Evolutionary conservation across 768 basidiomycete genomes (phyloP).

Genomic region (Asterophora lycoperdoides): DNA sequence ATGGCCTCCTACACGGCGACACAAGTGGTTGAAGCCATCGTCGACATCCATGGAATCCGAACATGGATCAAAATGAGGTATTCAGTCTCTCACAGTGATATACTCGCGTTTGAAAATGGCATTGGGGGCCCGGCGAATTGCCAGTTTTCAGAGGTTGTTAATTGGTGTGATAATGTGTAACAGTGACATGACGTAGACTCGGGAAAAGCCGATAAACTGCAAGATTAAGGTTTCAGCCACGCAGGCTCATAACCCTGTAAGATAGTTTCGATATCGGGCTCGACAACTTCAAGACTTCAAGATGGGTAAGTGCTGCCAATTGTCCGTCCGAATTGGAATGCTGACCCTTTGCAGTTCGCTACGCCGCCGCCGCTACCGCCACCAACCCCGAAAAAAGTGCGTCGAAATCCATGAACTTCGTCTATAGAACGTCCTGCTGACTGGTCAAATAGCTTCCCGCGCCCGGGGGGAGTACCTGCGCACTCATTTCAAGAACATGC

Average conservation of each 20-base stretch:
- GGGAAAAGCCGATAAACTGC: slow-evolving; percentile 29
- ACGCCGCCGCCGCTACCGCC: slow-evolving; percentile 83
- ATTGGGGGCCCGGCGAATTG: too few relatives aligned
- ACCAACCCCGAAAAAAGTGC: slow-evolving; percentile 94
- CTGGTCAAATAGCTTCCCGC: slow-evolving; percentile 62
- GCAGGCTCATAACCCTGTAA: slow-evolving; percentile 13
- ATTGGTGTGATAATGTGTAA: slow-evolving; percentile 1
- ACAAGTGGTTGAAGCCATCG: too few relatives aligned
- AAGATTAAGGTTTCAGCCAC: slow-evolving; percentile 48
- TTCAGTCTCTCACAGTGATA: too few relatives aligned
- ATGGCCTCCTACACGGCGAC: too few relatives aligned
- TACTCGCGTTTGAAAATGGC: too few relatives aligned
- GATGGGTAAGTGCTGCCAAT: slow-evolving; percentile 53
- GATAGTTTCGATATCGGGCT: slow-evolving; percentile 30
- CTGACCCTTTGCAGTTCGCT: slow-evolving; percentile 64
- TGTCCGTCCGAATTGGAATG: slow-evolving; percentile 12
- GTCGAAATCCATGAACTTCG: slow-evolving; percentile 25
- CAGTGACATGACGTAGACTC: not conserved
- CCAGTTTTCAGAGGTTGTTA: too few relatives aligned
- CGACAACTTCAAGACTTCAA: slow-evolving; percentile 54
- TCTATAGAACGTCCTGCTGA: slow-evolving; percentile 14
- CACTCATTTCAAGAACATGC: slow-evolving; percentile 99
- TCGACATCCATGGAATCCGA: too few relatives aligned
- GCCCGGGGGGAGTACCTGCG: slow-evolving; percentile 96
- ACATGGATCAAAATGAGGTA: too few relatives aligned